These are phyloP conservation scores for Trametes gibbosa DNA, from an alignment of 768 basidiomycete species.

Conservation along the genomic window DNA sequence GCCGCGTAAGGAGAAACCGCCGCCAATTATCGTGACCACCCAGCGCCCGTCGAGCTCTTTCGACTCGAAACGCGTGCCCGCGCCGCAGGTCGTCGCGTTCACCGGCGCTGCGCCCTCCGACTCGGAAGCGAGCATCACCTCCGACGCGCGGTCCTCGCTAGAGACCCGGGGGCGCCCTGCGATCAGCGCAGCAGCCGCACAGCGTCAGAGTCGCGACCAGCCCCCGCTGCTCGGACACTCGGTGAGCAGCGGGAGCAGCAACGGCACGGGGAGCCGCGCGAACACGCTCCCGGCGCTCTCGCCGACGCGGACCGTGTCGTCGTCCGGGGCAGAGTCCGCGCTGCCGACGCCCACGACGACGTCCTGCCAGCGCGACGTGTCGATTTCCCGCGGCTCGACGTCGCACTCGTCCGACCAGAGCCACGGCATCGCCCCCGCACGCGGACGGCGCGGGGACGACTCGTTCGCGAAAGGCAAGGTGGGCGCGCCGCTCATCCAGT, in stretches of 20 bases:
- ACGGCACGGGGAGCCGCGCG: not conserved
- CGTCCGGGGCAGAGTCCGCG: slow-evolving; percentile 17
- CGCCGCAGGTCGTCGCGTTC: not conserved
- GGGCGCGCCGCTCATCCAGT: not conserved
- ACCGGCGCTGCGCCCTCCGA: slow-evolving; percentile 3
- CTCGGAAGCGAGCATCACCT: not conserved
- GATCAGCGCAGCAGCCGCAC: not conserved
- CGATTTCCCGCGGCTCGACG: slow-evolving; percentile 14
- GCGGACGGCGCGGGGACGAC: not conserved
- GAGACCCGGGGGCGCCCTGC: slow-evolving; percentile 2
- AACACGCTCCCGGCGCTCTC: slow-evolving; percentile 25
- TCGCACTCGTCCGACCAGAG: slow-evolving; percentile 12
- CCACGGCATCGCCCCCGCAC: not conserved
- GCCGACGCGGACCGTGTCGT: slow-evolving; percentile 25
- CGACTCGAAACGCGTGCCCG: not conserved
- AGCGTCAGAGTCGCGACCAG: not conserved
- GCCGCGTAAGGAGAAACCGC: slow-evolving; percentile 18
- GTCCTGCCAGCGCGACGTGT: slow-evolving; percentile 11
- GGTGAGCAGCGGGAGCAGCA: slow-evolving; percentile 4
- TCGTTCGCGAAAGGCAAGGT: too few species aligned
- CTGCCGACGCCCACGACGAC: slow-evolving; percentile 25
- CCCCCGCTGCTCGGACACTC: slow-evolving; percentile 8
- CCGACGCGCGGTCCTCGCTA: not conserved
- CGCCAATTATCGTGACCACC: slow-evolving; percentile 16
- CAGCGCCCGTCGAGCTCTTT: not conserved